Conservation (phyloP, 495 filamentous ascomycete species). For the Penicillium chermesinum region DNA sequence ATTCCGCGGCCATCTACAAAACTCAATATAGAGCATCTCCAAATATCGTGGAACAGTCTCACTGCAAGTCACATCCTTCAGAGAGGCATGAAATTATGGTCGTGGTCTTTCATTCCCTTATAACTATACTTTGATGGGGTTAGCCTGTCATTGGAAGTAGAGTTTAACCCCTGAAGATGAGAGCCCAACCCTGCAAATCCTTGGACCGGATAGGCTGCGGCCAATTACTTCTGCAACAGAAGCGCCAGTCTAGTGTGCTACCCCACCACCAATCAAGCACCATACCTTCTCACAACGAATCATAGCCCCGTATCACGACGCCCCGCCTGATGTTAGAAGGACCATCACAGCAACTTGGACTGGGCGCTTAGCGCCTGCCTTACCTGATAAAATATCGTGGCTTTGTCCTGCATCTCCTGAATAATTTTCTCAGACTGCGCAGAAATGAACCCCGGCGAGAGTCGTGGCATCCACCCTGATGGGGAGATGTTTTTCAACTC, state of each 20-base stretch:
- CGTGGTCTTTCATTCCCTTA: too few species aligned
- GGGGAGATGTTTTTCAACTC: conserved; percentile 69
- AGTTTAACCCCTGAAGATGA: too few species aligned
- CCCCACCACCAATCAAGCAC: conserved; percentile 1
- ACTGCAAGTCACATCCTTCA: too few species aligned
- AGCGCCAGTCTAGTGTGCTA: conserved; percentile 1
- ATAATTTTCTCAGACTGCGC: background rate
- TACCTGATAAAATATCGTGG: background rate
- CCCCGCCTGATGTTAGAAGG: background rate
- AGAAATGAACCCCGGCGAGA: conserved; percentile 37
- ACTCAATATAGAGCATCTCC: too few species aligned
- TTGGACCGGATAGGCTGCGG: background rate
- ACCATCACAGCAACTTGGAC: conserved; percentile 1
- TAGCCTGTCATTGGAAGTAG: too few species aligned
- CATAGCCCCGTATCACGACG: background rate
- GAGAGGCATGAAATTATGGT: too few species aligned
- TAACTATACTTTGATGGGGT: too few species aligned
- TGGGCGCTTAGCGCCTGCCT: conserved; percentile 2
- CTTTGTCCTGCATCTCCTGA: background rate
- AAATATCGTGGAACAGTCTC: too few species aligned
- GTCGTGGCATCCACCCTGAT: conserved; percentile 51
- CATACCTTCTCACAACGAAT: background rate
- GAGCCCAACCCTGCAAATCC: too few species aligned
- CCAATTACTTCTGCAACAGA: conserved; percentile 1
- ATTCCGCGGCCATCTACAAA: too few species aligned